Conservation (phyloP, 148 eudicot genomes). For the Amaranthus palmeri region DNA sequence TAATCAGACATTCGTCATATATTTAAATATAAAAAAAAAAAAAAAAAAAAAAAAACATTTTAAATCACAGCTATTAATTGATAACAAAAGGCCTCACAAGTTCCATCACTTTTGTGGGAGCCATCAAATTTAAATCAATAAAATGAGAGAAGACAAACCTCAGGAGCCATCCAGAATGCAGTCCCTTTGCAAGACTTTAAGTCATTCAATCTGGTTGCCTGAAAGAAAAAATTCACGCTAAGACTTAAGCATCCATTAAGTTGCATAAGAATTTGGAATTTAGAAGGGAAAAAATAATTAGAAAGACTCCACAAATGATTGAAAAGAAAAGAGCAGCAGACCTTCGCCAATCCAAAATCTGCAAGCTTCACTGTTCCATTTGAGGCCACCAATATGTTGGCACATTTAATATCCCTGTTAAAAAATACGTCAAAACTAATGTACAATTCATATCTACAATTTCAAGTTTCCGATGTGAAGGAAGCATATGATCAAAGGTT, state of each 20-base stretch:
- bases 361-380: slow-evolving; percentile 80
- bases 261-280: neutral
- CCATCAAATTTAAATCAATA: slow-evolving; percentile 1
- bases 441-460: no score
- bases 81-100: neutral
- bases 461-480: no score
- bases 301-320: neutral
- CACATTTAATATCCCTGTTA: slow-evolving; percentile 83
- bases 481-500: no score
- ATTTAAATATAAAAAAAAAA: neutral
- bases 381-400: slow-evolving; percentile 74
- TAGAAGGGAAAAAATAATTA: neutral
- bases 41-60: neutral
- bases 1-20: neutral
- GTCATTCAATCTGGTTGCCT: slow-evolving; percentile 76
- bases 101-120: neutral
- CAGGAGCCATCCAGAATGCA: slow-evolving; percentile 97
- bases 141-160: slow-evolving; percentile 45
- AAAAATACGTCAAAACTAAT: no score
- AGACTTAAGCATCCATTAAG: slow-evolving; percentile 3
- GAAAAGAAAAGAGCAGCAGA: slow-evolving; percentile 21
- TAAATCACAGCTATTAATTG: neutral
- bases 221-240: slow-evolving; percentile 12
- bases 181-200: slow-evolving; percentile 89
- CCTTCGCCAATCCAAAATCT: slow-evolving; percentile 97